Conservation (phyloP, 2,329 filamentous ascomycete species). For the Bretziella fagacearum region DNA sequence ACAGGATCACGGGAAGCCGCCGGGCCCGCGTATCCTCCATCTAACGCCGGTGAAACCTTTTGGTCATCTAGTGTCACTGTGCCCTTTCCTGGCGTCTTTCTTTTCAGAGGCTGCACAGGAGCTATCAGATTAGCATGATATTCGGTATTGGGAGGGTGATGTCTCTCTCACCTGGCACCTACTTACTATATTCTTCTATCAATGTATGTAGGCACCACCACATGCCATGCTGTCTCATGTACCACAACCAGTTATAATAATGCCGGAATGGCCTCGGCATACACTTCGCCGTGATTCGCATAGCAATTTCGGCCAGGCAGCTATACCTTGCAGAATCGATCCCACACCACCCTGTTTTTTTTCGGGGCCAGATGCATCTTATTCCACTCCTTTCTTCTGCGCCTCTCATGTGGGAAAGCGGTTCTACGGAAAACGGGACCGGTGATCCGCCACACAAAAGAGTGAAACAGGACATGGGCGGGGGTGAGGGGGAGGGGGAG, state of each 20-base stretch:
- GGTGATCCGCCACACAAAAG: background rate
- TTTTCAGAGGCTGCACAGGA: background rate
- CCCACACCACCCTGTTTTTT: background rate
- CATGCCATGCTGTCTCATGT: no score
- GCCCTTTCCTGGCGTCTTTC: background rate
- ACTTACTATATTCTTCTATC: no score
- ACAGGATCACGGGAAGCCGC: slow-evolving; percentile 1
- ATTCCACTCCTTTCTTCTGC: background rate
- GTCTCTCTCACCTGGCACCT: no score
- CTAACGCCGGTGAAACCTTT: background rate
- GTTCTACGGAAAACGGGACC: background rate
- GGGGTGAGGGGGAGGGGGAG: no score
- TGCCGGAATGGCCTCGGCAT: no score
- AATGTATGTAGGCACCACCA: no score
- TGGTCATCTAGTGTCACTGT: background rate
- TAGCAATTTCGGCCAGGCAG: background rate
- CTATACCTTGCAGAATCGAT: background rate
- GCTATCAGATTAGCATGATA: no score
- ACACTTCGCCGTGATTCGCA: background rate
- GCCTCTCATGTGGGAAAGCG: background rate
- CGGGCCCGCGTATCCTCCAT: background rate
- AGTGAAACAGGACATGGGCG: background rate
- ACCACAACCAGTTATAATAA: no score
- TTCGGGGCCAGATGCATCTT: background rate
- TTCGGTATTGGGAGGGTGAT: no score